Evolutionary conservation across 2,329 filamentous ascomycete species (phyloP), one percentile per base, ranked within the genome.

Genomic region (Claviceps sp.): DNA sequence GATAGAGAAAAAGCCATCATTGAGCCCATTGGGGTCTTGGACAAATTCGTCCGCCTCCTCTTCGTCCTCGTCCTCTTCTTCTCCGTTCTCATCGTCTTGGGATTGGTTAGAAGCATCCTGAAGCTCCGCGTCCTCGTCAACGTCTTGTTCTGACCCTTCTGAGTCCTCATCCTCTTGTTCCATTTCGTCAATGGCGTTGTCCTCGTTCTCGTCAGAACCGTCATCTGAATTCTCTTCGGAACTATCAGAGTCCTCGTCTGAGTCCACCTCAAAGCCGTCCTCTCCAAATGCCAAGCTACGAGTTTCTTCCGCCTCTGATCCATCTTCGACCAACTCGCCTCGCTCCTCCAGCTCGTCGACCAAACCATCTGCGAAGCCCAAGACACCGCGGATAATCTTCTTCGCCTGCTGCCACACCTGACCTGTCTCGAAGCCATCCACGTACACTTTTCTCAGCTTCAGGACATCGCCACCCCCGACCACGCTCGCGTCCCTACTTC

Each of bases 1-100:
- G 61, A 98, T 91, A 16, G 89, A 95, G 71, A 98, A 98, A 72
- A 98, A 98, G 5, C 89, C 91, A 63, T 98, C 93, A 62, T 98
- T 97, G 37, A 98, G 79, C 6, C 89, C 89, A 62, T 93, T 77
- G 4, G 82, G 82, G 62, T 97, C 75, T 3, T 74, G 70, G 11
- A 69, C 68, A 1, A 71, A 73, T 2, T 76, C 74, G 0, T 69
- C 65, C 3, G 68, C 68, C 1, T 69, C 65, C 4, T 64, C 64
- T 0, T 68, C 66, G 0, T 69, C 67, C 0, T 62, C 65, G 5
- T 42, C 41, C 5, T 42, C 1, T 62, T 65, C 67, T 2, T 65
- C 68, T 1, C 63, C 61, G 4, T 67, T 66, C n/a, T 64, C 63
- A 5, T 65, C 61, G 14, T 64, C 63, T 22, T 70, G 60, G 10